A percentile compares a stretch with the other conserved stretches of the same genome.
Conservation (phyloP, 768 basidiomycete genomes). For the Phaffia tasmanica region DNA sequence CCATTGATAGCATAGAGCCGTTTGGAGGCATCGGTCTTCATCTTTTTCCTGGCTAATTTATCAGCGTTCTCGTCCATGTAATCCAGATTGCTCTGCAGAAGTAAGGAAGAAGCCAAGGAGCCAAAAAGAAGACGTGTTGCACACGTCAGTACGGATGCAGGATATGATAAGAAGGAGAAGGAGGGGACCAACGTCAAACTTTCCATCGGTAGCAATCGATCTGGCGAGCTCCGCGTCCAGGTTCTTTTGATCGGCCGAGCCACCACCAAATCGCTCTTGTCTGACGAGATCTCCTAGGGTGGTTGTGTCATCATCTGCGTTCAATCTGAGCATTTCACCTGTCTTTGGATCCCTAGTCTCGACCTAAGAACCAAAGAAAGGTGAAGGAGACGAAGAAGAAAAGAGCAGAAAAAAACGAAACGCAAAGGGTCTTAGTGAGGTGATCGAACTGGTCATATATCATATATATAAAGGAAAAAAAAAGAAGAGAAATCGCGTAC, state of each 20-base stretch:
- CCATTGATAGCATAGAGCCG: conserved; percentile 93
- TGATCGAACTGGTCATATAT: not conserved
- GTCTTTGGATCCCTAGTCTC: conserved; percentile 84
- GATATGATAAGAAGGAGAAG: not conserved
- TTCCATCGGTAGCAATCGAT: conserved; percentile 76
- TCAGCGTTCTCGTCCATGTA: conserved; percentile 97
- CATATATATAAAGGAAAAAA: too few relatives aligned
- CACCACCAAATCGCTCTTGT: conserved; percentile 81
- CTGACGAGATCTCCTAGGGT: conserved; percentile 85
- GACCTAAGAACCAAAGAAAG: conserved; percentile 43
- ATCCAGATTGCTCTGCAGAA: conserved; percentile 63
- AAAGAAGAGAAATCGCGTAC: conserved; percentile 34
- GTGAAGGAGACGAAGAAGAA: not conserved
- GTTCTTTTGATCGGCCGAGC: conserved; percentile 80
- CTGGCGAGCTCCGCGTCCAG: conserved; percentile 79
- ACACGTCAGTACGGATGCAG: not conserved
- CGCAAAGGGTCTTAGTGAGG: not conserved
- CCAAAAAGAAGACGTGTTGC: not conserved
- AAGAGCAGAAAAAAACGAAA: not conserved
- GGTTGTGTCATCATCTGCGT: conserved; percentile 76
- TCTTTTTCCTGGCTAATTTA: conserved; percentile 78
- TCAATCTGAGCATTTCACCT: conserved; percentile 76
- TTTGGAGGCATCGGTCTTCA: conserved; percentile 93
- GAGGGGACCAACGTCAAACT: conserved; percentile 55
- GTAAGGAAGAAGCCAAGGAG: not conserved